Evolutionary conservation across 129 eudicot species (phyloP).

Genomic region (Sambucus nigra): DNA sequence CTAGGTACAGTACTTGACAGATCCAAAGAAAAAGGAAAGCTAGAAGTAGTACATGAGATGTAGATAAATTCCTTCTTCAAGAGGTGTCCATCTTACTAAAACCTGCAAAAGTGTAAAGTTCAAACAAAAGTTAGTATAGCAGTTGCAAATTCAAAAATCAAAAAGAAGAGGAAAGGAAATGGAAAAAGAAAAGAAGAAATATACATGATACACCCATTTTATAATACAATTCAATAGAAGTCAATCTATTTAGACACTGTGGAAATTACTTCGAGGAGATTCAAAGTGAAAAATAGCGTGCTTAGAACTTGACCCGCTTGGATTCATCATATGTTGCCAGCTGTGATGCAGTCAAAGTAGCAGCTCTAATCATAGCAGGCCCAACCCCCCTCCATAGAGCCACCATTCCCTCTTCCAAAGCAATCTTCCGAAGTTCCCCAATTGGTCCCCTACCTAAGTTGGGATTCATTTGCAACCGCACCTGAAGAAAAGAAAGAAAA

Average conservation of each 20-base stretch:
- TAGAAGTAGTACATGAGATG: constrained; percentile 53
- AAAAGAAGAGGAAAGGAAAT: not conserved
- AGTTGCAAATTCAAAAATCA: not conserved
- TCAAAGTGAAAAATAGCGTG: constrained; percentile 9
- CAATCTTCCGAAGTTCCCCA: constrained; percentile 52
- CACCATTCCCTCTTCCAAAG: constrained; percentile 55
- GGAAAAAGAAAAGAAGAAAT: not conserved
- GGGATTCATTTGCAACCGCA: constrained; percentile 75
- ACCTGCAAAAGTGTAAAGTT: constrained; percentile 37
- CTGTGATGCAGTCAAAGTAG: constrained; percentile 94
- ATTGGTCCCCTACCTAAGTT: constrained; percentile 40
- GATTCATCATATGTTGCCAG: constrained; percentile 93
- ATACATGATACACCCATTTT: not conserved
- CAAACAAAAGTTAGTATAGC: constrained; percentile 6
- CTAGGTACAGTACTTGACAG: not conserved
- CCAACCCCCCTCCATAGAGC: constrained; percentile 99
- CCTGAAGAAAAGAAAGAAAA: constrained; percentile 33
- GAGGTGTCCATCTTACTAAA: constrained; percentile 52
- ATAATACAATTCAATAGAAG: not conserved
- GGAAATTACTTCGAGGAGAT: constrained; percentile 5
- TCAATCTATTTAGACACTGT: constrained; percentile 3
- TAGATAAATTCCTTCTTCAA: constrained; percentile 81
- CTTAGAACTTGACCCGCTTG: constrained; percentile 57
- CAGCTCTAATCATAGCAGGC: constrained; percentile 92
- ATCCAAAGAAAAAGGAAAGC: not conserved